Evolutionary conservation across 73 alveolate genomes (phyloP), one percentile per base, ranked within the genome.

Genomic region (Strombidium stylifer): DNA sequence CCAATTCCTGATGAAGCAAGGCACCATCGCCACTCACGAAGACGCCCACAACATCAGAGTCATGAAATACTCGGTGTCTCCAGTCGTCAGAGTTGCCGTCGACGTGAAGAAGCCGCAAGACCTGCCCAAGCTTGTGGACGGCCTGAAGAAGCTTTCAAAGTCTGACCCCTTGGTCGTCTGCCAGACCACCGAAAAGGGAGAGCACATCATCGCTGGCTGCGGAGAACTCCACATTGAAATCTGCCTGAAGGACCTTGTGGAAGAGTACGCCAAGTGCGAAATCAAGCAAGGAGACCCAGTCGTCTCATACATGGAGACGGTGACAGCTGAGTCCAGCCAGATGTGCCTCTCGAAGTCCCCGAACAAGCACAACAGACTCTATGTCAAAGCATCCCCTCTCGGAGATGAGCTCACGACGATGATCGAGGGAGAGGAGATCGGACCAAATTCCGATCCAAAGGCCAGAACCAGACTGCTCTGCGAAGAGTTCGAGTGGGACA

Each of bases 71-170:
- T 89, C 98, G 28, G 99, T 94, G 80, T 88, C 98, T 39, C 99
- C 99, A 24, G 99, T 96, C 81, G 98, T 96, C 77, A 78, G 98
- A 87, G 99, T 94, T 42, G 98, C 99, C 56, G 99, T 96, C 72
- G 91, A 92, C 69, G 96, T 97, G 34, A 96, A 96, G 93, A 85
- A 89, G 69, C 96, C 98, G 44, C 90, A 95, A 67, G 99, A 96
- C 68, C 83, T 96, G 32, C 99, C 99, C 50, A 96, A 94, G 84
- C 94, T 96, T 55, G 98, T 96, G 44, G 98, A 95, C 39, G 99
- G 99, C 44, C 93, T 96, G 56, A 94, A 90, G 94, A 94, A 91
- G 83, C 92, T 96, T 70, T 82, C 97, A 54, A 94, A 92, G 92
- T 88, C 97, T 37, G 99, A 96, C 79, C 99, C 98, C 28, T 76